Base-by-base conservation (phyloP, 208 protist genomes). In the Phytomonas sp. region DNA sequence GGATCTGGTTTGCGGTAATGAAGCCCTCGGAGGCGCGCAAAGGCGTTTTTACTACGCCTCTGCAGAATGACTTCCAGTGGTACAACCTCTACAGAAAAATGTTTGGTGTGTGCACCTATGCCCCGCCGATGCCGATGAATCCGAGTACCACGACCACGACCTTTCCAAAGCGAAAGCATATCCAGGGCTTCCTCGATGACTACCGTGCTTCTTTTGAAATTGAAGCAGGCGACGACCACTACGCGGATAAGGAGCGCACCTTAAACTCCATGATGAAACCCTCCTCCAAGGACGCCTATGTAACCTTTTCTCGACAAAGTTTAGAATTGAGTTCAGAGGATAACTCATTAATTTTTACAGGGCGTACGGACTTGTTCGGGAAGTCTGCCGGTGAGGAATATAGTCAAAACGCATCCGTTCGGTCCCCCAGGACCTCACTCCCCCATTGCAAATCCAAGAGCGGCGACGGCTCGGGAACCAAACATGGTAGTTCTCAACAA, bases 21-120 rank as follows among this genome's bases (percentile, higher is more conserved):
- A 46, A 46, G 11, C 40, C 40, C 40, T 46, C 40, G 15, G 40
- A 46, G 40, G 40, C 40, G 15, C 40, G 40, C 40, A 46, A 46
- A 46, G 40, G 40, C 40, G 11, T 46, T 46, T 91, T 92, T 60
- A 67, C 62, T 23, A 70, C 76, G 23, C 83, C 85, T 6, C 68
- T 82, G 36, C 34, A 76, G 31, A 95, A 92, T 74, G 89, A 91
- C 67, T 95, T 89, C 62, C 89, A 95, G 64, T 95, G 89, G 87
- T 74, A 80, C 33, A 95, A 95, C 53, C 63, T 95, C 17, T 95
- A 95, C 70, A 34, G 87, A 37, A 84, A 83, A 37, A 65, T 88
- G 78, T 91, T 82, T 61, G 85, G 87, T 31, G 62, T 74, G 46
- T 89, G 84, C 75, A 88, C 85, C 30, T 95, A 95, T 63, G 69